These are phyloP conservation scores for Gossypium longicalyx DNA, from an alignment of 345 rosid genomes.

Conservation along the genomic window DNA sequence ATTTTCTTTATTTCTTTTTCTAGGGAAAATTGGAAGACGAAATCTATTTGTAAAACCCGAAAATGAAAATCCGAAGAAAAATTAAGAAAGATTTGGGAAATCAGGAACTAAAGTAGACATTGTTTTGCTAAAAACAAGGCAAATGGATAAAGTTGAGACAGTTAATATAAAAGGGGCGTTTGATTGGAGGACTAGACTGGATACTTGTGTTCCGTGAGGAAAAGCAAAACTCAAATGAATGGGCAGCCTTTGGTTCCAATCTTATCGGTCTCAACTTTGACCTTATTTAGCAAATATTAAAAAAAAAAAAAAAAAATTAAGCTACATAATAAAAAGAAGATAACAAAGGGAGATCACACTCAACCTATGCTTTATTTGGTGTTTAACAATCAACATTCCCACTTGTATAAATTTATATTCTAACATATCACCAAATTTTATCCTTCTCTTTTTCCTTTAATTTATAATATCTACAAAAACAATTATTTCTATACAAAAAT, in stretches of 20 bases:
- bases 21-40: neutral
- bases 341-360: too few relatives aligned
- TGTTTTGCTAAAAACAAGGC: conserved; percentile 29
- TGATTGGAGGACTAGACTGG: conserved; percentile 23
- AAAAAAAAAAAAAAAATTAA: neutral
- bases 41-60: too few relatives aligned
- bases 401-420: too few relatives aligned
- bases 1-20: neutral
- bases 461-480: too few relatives aligned
- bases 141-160: conserved; percentile 30
- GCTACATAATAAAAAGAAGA: too few relatives aligned
- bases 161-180: conserved; percentile 24
- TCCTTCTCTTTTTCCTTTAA: too few relatives aligned
- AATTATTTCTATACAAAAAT: too few relatives aligned
- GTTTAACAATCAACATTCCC: too few relatives aligned
- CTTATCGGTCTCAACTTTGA: neutral
- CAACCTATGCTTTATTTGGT: too few relatives aligned
- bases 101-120: neutral
- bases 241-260: neutral
- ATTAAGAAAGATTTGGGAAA: neutral
- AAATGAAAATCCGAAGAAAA: neutral
- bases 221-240: neutral
- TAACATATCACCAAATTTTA: too few relatives aligned
- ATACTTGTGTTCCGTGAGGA: conserved; percentile 9
- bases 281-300: neutral